phyloP scores from a whole-genome alignment of 108 stramenopile genomes.

The Pseudonitzschia multistriata region DNA sequence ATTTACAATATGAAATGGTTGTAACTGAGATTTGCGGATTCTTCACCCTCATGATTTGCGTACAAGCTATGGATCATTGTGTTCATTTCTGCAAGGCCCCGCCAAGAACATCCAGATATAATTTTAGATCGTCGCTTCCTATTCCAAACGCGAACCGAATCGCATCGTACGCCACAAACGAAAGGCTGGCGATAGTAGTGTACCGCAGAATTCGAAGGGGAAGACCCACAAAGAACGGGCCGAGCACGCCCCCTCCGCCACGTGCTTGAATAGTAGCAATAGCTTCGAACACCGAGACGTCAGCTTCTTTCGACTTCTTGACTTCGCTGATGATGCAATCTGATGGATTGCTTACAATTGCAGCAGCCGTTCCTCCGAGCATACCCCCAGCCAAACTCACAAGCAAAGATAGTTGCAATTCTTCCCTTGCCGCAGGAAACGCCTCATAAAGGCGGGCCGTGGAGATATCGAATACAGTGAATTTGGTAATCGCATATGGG shows the following conservation, averaged over 20 bases:
- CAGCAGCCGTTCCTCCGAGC: constrained; percentile 45
- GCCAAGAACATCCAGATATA: constrained; percentile 50
- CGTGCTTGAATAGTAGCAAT: constrained; percentile 17
- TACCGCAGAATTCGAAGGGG: constrained; percentile 47
- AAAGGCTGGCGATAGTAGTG: constrained; percentile 44
- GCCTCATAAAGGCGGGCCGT: constrained; percentile 40
- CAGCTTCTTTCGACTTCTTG: constrained; percentile 43
- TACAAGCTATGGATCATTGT: neutral
- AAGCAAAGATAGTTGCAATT: constrained; percentile 41
- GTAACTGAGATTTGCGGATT: too few relatives aligned
- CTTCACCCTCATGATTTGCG: too few relatives aligned
- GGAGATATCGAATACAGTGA: constrained; percentile 42
- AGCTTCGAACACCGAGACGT: constrained; percentile 39
- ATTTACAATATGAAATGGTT: too few relatives aligned
- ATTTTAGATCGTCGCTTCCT: constrained; percentile 50
- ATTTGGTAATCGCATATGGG: constrained; percentile 38
- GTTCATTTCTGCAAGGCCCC: neutral
- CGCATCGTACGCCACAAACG: constrained; percentile 50
- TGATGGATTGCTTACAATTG: constrained; percentile 47
- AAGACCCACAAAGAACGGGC: constrained; percentile 34
- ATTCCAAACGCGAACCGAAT: constrained; percentile 47
- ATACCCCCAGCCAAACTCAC: constrained; percentile 50
- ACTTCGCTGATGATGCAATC: constrained; percentile 47
- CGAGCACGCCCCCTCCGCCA: neutral
- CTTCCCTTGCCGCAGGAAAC: constrained; percentile 45